Base-by-base conservation (phyloP, 768 basidiomycete species). In the Cantharellus anzutake region DNA sequence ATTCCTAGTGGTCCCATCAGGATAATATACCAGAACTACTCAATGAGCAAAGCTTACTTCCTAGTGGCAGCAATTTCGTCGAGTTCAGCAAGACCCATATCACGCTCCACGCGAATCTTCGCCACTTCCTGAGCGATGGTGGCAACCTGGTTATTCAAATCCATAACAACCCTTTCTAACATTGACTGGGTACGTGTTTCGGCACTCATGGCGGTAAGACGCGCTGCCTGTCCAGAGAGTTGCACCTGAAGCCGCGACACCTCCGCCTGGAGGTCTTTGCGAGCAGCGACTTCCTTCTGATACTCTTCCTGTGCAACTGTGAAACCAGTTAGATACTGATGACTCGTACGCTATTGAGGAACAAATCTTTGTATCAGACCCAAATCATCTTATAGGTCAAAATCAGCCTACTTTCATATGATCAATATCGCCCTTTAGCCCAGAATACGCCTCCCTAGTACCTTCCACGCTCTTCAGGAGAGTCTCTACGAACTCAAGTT, bases 231-330 rank as follows among this genome's bases (percentile, higher is more conserved):
- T 3, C 90, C 89, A 60, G 91, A 86, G 29, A 98, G 75, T 57
- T 93, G 76, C 39, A 90, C 81, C 50, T 88, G 75, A 35, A 99
- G 73, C 48, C 86, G 79, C 34, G 84, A 84, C 60, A 97, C 86
- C 71, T 97, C 92, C 0, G 87, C 83, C 71, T 98, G 92, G 1
- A 88, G 86, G 63, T 97, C 92, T 16, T 88, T 80, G 20, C 94
- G 80, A 29, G 83, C 81, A 60, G 86, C 82, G 41, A 92, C 76
- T 70, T 98, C 96, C 57, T 80, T 80, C 67, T 97, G 93, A 68
- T 94, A 97, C 68, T 98, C 96, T 50, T 84, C 83, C 65, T 92
- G 87, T 2, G 94, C 92, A 35, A 93, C 91, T 0, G 83, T 83
- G 48, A 99, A 74, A 48, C 96, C 96, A 63, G 92, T 86, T 59